Conservation (phyloP, 2,329 filamentous ascomycete species). For the Aspergillus sp. region DNA sequence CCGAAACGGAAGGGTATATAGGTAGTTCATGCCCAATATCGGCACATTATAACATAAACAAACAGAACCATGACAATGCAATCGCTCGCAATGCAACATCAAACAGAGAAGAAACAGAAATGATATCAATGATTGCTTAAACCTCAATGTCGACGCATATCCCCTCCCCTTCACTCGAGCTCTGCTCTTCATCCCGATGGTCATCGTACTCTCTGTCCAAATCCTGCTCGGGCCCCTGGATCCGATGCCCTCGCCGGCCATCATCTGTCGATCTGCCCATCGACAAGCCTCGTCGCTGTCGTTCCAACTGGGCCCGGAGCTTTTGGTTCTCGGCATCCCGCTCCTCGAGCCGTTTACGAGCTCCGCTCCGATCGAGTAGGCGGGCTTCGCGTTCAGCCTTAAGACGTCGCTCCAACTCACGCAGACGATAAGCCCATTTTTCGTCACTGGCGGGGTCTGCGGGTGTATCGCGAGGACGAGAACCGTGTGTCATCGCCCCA, state of each 20-base stretch:
- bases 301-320: conserved; percentile 60
- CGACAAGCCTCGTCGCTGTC: conserved; percentile 39
- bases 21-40: not conserved
- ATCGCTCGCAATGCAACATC: too few species aligned
- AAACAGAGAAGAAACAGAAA: too few species aligned
- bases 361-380: conserved; percentile 77
- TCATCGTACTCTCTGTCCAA: conserved; percentile 1
- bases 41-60: not conserved
- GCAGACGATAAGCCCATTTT: conserved; percentile 77
- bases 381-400: conserved; percentile 87
- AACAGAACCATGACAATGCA: not conserved
- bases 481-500: conserved; percentile 19
- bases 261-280: conserved; percentile 15
- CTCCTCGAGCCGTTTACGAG: conserved; percentile 72
- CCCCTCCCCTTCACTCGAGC: conserved; percentile 34
- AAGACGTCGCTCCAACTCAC: conserved; percentile 81
- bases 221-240: conserved; percentile 6
- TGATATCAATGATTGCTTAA: conserved; percentile 8
- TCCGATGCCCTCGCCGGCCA: conserved; percentile 4
- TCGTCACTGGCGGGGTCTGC: conserved; percentile 52
- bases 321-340: conserved; percentile 70
- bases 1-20: not conserved
- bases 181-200: conserved; percentile 25
- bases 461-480: conserved; percentile 16
- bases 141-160: conserved; percentile 36